These are phyloP conservation scores for Beauveria sp. DNA, from an alignment of 2,329 filamentous ascomycete species.

Conservation along the genomic window DNA sequence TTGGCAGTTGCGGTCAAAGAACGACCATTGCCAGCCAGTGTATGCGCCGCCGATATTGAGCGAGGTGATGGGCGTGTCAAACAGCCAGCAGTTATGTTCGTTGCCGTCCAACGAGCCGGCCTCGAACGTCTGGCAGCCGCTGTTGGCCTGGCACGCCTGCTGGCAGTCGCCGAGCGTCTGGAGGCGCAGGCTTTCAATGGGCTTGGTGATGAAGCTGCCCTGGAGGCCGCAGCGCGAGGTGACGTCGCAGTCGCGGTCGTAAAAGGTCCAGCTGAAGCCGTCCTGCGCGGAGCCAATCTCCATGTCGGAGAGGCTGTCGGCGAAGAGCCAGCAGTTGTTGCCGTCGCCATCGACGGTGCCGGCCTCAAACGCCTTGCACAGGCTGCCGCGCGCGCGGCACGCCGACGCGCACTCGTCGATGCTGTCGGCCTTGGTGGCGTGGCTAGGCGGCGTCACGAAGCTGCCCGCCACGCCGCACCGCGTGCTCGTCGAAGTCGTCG, in stretches of 20 bases:
- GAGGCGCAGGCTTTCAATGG: not conserved
- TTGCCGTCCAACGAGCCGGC: slow-evolving; percentile 2
- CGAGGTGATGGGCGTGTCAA: not conserved
- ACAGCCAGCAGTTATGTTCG: slow-evolving; percentile 11
- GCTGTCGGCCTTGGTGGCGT: slow-evolving; percentile 3
- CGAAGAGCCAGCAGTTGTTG: slow-evolving; percentile 11
- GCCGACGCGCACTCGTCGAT: slow-evolving; percentile 6
- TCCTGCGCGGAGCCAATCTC: slow-evolving; percentile 1
- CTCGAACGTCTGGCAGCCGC: slow-evolving; percentile 8
- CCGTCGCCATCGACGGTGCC: slow-evolving; percentile 11
- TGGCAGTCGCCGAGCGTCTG: slow-evolving; percentile 3
- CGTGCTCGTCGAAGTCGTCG: not conserved
- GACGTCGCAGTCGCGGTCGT: slow-evolving; percentile 8
- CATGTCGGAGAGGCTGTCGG: not conserved
- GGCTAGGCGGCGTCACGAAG: slow-evolving; percentile 7
- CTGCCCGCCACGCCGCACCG: slow-evolving; percentile 6
- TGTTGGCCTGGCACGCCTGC: not conserved
- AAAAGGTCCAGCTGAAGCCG: slow-evolving; percentile 11
- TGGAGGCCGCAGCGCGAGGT: slow-evolving; percentile 3
- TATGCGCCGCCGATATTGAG: not conserved
- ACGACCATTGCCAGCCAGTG: not conserved
- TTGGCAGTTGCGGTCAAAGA: slow-evolving; percentile 7
- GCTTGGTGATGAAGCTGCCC: slow-evolving; percentile 10
- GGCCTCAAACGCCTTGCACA: slow-evolving; percentile 6
- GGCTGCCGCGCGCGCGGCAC: not conserved